These are phyloP conservation scores for Carpediemonas membranifera DNA, from an alignment of 78 protist species.

Conservation along the genomic window DNA sequence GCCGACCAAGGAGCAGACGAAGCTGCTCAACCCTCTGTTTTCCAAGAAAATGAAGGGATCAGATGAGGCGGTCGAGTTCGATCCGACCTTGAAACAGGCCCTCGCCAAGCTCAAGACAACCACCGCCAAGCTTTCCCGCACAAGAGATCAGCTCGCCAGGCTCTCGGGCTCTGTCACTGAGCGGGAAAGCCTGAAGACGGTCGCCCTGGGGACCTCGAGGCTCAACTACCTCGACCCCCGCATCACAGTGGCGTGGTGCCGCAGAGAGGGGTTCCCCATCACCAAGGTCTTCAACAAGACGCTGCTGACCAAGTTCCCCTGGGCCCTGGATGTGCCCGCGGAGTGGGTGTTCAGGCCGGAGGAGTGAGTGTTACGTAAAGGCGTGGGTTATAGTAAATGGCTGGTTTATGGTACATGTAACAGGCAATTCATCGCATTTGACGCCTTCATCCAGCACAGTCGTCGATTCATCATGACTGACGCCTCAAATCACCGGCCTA, in stretches of 20 bases:
- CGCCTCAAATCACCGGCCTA: too few species aligned
- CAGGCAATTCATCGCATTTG: too few species aligned
- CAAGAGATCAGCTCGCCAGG: too few species aligned
- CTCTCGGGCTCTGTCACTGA: too few species aligned
- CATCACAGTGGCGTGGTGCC: constrained; percentile 90
- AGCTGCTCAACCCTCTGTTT: too few species aligned
- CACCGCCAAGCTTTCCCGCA: too few species aligned
- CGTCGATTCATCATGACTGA: too few species aligned
- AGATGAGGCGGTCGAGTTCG: constrained; percentile 11
- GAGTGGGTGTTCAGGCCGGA: constrained; percentile 8
- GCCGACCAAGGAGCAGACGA: constrained; percentile 18
- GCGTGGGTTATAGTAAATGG: too few species aligned
- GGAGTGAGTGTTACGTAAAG: background rate
- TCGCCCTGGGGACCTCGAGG: constrained; percentile 80
- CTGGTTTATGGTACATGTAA: too few species aligned
- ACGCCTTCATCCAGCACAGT: too few species aligned
- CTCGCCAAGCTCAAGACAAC: too few species aligned
- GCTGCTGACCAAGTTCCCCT: constrained; percentile 29
- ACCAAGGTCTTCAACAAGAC: constrained; percentile 28
- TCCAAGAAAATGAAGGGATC: constrained; percentile 28
- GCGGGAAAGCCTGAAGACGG: constrained; percentile 1
- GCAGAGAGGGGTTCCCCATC: constrained; percentile 34
- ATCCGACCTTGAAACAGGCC: too few species aligned
- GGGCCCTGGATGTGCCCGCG: constrained; percentile 32
- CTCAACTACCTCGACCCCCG: constrained; percentile 97